A percentile compares a stretch with the other conserved stretches of the same genome.
phyloP scores from a whole-genome alignment of 2,329 filamentous ascomycete species.

The Cladosporium colombiae region DNA sequence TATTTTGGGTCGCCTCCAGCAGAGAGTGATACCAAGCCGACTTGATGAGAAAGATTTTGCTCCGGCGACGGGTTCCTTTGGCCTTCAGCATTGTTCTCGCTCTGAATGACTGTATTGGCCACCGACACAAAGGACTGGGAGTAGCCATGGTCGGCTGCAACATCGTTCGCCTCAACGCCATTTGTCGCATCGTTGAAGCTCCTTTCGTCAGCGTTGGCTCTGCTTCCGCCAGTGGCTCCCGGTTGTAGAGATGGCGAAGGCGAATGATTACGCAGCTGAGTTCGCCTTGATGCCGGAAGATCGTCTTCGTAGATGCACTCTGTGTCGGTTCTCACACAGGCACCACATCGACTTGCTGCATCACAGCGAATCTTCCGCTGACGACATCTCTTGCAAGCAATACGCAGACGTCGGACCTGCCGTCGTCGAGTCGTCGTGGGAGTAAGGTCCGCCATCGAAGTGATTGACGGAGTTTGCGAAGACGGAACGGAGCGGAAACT shows the following conservation, averaged over 20 bases:
- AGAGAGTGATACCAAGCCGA: constrained; percentile 6
- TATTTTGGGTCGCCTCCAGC: background rate
- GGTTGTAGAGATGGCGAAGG: background rate
- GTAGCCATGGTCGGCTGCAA: background rate
- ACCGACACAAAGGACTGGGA: background rate
- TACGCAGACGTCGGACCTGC: background rate
- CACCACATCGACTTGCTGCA: background rate
- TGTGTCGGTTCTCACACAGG: background rate
- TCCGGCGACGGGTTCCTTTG: background rate
- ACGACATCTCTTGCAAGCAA: background rate
- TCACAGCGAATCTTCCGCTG: background rate
- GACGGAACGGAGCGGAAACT: background rate
- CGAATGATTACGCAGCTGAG: background rate
- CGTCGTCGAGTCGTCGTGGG: background rate
- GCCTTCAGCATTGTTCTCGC: background rate
- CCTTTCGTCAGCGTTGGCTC: background rate
- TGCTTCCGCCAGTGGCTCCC: background rate
- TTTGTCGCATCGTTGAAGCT: background rate
- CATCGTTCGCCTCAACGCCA: background rate
- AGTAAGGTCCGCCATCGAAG: background rate
- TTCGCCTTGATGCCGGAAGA: background rate
- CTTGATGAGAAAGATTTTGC: background rate
- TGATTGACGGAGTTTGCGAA: background rate
- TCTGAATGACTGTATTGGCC: background rate
- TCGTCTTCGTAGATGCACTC: constrained; percentile 7